A percentile compares a stretch with the other conserved stretches of the same genome.
These are phyloP conservation scores for Yamadazyma songkhlaensis DNA, from an alignment of 1,139 yeast species.

Conservation along the genomic window DNA sequence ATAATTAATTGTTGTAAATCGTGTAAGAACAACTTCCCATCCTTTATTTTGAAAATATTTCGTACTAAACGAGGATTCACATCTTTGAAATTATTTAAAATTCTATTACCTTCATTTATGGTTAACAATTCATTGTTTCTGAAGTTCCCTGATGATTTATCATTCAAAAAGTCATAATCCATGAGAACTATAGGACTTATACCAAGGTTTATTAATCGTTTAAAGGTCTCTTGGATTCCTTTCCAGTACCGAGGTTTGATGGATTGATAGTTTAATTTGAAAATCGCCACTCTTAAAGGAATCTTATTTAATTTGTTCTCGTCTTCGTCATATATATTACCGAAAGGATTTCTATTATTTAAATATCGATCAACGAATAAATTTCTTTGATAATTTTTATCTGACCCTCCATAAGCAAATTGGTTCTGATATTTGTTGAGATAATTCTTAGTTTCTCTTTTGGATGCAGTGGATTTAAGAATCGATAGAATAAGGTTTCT, in stretches of 20 bases:
- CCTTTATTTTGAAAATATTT: slow-evolving; percentile 22
- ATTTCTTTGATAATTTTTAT: slow-evolving; percentile 33
- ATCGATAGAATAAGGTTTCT: slow-evolving; percentile 64
- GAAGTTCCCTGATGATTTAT: background rate
- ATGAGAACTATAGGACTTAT: slow-evolving; percentile 32
- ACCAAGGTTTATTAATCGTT: slow-evolving; percentile 50
- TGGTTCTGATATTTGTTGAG: slow-evolving; percentile 55
- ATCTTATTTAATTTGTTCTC: slow-evolving; percentile 31
- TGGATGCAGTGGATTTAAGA: slow-evolving; percentile 71
- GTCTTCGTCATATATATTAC: slow-evolving; percentile 31
- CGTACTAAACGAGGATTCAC: slow-evolving; percentile 28
- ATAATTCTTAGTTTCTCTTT: slow-evolving; percentile 69
- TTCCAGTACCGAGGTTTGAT: slow-evolving; percentile 31
- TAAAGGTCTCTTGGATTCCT: slow-evolving; percentile 50
- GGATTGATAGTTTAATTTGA: slow-evolving; percentile 42
- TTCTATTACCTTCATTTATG: slow-evolving; percentile 31
- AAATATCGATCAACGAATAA: slow-evolving; percentile 41
- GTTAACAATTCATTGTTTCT: slow-evolving; percentile 26
- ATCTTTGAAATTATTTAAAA: slow-evolving; percentile 24
- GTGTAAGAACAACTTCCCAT: slow-evolving; percentile 16
- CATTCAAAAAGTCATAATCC: slow-evolving; percentile 26
- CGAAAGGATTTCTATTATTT: slow-evolving; percentile 31
- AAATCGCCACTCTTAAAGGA: slow-evolving; percentile 51
- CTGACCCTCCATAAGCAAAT: slow-evolving; percentile 24
- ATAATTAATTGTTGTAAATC: slow-evolving; percentile 34